Conservation (phyloP, 176 grass and related monocot genomes). For the Stipa capillata region DNA sequence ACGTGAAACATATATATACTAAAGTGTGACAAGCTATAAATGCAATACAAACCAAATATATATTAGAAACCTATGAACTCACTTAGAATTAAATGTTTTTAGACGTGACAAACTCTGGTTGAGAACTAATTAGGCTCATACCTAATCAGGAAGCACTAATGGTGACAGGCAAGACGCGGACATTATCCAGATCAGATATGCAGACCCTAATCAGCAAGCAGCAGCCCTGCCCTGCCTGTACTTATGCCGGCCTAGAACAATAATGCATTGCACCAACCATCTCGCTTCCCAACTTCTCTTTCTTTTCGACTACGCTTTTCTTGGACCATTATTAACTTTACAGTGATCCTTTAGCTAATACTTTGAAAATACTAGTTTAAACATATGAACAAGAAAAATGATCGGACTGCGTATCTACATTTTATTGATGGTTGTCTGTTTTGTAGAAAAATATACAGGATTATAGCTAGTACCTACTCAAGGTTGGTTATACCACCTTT, state of each 20-base stretch:
- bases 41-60: too few relatives aligned
- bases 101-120: too few relatives aligned
- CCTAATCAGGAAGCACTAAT: conserved; percentile 22
- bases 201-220: conserved; percentile 15
- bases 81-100: too few relatives aligned
- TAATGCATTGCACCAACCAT: conserved; percentile 27
- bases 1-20: too few relatives aligned
- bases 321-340: conserved; percentile 16
- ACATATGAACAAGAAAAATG: too few relatives aligned
- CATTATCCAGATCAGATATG: conserved; percentile 32
- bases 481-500: conserved; percentile 9
- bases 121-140: too few relatives aligned
- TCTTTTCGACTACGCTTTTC: conserved; percentile 5
- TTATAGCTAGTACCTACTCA: conserved; percentile 4
- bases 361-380: too few relatives aligned
- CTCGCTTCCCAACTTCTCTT: conserved; percentile 10
- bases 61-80: too few relatives aligned
- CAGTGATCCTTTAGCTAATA: too few relatives aligned
- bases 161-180: not conserved
- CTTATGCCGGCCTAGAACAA: conserved; percentile 15
- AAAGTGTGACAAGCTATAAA: too few relatives aligned
- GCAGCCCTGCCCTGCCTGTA: not conserved
- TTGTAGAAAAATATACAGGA: conserved; percentile 1
- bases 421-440: conserved; percentile 21
- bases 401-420: not conserved